Conservation (phyloP, 371 early-diverging fungal species). For the Lichtheimia ornata region DNA sequence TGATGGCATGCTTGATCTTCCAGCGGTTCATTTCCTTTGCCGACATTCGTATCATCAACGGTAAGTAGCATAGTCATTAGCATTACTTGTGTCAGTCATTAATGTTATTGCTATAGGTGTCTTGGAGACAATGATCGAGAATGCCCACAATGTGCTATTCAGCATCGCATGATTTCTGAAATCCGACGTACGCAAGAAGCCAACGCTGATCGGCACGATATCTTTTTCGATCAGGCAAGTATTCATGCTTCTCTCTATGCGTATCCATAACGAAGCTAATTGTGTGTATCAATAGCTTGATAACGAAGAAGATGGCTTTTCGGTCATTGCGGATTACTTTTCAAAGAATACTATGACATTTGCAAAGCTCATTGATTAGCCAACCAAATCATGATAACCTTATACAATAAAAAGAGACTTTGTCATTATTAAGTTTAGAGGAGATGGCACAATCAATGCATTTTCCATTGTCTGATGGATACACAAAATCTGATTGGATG, state of each 20-base stretch:
- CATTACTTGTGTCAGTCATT: not conserved
- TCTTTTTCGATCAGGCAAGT: constrained; percentile 76
- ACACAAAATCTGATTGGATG: no score
- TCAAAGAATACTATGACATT: constrained; percentile 84
- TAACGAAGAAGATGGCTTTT: constrained; percentile 81
- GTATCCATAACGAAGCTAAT: not conserved
- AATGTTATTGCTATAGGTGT: constrained; percentile 38
- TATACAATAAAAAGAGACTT: no score
- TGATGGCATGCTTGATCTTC: constrained; percentile 82
- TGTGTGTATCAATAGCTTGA: constrained; percentile 52
- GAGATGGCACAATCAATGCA: no score
- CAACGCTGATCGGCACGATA: constrained; percentile 74
- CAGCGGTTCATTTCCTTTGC: constrained; percentile 91
- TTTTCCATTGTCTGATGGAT: no score
- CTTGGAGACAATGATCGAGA: constrained; percentile 76
- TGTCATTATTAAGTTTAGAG: no score
- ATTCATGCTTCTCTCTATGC: not conserved
- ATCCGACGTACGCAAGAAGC: constrained; percentile 76
- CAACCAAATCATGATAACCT: not conserved
- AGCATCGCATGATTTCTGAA: constrained; percentile 81
- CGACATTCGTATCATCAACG: constrained; percentile 91
- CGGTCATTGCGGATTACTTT: constrained; percentile 86
- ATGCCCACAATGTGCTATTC: constrained; percentile 88
- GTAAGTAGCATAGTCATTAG: constrained; percentile 27
- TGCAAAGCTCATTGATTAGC: constrained; percentile 68